Conservation (phyloP, 306 rosid species). For the Pyrus communis region DNA sequence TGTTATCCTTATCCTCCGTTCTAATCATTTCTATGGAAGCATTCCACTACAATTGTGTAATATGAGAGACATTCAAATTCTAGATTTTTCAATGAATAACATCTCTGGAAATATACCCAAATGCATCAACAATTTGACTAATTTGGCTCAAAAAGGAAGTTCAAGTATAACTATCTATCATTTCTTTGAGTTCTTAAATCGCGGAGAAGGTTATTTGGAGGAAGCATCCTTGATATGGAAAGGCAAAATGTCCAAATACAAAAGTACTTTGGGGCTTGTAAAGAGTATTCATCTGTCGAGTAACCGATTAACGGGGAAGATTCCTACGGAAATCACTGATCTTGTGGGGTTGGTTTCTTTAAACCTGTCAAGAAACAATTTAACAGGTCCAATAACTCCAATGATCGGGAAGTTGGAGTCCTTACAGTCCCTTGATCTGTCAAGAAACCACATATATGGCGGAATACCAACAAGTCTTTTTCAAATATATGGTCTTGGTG, state of each 20-base stretch:
- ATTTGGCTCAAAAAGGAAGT: neutral
- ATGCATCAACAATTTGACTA: neutral
- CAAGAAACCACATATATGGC: neutral
- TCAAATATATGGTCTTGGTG: rapidly evolving
- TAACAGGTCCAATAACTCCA: conserved; percentile 14
- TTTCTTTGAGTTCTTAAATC: too few species aligned
- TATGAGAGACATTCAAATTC: too few species aligned
- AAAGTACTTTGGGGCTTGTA: neutral
- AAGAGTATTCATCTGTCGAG: neutral
- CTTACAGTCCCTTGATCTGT: neutral
- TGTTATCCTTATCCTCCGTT: neutral
- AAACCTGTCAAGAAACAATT: conserved; percentile 12
- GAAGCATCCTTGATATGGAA: neutral
- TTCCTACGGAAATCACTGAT: conserved; percentile 4
- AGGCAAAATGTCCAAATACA: neutral
- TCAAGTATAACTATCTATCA: neutral
- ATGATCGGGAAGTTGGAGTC: neutral
- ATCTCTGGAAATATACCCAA: neutral
- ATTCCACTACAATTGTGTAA: neutral
- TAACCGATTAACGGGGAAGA: too few species aligned
- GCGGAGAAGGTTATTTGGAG: too few species aligned
- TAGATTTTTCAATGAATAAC: too few species aligned
- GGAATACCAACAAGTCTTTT: neutral
- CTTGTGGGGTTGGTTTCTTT: neutral
- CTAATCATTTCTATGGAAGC: neutral